Evolutionary conservation across 306 rosid genomes (phyloP).

Genomic region (Sicyos edulis): DNA sequence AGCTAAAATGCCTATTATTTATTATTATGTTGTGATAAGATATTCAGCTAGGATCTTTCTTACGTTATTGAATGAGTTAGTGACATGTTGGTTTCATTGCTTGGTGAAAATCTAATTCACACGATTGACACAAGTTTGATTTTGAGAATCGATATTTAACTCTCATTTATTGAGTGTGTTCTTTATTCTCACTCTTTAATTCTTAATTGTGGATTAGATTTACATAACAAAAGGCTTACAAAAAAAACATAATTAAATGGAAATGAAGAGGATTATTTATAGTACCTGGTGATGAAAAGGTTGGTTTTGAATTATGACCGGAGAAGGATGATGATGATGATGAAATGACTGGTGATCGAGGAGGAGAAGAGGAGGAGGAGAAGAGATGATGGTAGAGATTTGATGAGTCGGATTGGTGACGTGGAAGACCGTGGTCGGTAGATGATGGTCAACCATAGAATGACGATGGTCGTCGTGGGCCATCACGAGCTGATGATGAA

Average conservation of each 20-base stretch:
- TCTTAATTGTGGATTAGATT: too few relatives aligned
- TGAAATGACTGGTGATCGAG: conserved; percentile 66
- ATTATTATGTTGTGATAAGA: too few relatives aligned
- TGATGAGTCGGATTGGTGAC: conserved; percentile 61
- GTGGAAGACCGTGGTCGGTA: conserved; percentile 48
- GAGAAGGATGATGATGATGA: conserved; percentile 37
- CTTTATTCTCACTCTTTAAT: too few relatives aligned
- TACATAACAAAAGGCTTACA: too few relatives aligned
- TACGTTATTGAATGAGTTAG: too few relatives aligned
- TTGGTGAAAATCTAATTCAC: too few relatives aligned
- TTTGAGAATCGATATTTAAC: too few relatives aligned
- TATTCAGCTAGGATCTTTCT: too few relatives aligned
- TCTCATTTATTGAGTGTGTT: too few relatives aligned
- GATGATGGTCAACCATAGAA: conserved; percentile 18
- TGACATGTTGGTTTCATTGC: too few relatives aligned
- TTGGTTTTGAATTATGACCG: conserved; percentile 68
- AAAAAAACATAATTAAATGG: background rate
- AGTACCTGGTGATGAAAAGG: conserved; percentile 55
- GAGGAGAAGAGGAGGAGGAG: conserved; percentile 63
- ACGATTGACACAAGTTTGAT: too few relatives aligned
- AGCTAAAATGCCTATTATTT: too few relatives aligned
- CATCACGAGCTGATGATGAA: background rate
- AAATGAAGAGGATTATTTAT: background rate
- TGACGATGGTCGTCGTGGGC: conserved; percentile 2
- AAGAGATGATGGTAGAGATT: conserved; percentile 60